phyloP scores from a whole-genome alignment of 2,329 filamentous ascomycete species.

The Ophiostoma piceae region DNA sequence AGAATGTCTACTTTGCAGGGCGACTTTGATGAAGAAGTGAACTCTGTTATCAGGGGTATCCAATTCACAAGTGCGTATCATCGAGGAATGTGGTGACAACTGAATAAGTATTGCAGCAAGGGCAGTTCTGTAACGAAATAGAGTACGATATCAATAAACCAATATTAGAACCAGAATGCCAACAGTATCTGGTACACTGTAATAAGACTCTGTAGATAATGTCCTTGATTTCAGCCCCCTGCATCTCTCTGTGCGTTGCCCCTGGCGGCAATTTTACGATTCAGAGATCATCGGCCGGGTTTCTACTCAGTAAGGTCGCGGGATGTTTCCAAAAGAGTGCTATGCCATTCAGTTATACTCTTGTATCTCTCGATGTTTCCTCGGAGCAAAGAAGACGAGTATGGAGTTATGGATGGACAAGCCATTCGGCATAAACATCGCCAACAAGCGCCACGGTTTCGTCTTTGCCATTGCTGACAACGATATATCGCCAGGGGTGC shows the following conservation, averaged over 20 bases:
- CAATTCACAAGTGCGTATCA: background rate
- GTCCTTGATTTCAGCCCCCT: background rate
- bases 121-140: background rate
- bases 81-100: background rate
- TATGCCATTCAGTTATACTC: background rate
- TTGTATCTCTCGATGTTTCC: background rate
- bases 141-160: background rate
- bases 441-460: slow-evolving; percentile 1
- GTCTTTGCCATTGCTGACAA: background rate
- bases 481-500: background rate
- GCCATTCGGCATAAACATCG: background rate
- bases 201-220: background rate
- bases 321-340: slow-evolving; percentile 1
- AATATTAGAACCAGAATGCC: background rate
- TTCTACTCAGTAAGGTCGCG: background rate
- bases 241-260: background rate
- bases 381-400: background rate
- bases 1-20: slow-evolving; percentile 1
- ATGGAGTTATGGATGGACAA: background rate
- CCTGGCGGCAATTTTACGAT: background rate
- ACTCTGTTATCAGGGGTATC: background rate
- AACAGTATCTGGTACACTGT: background rate
- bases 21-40: background rate
- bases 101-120: background rate
- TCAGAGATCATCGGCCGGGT: background rate